phyloP scores from a whole-genome alignment of 495 filamentous ascomycete species.

The Trichodelitschia bisporula region DNA sequence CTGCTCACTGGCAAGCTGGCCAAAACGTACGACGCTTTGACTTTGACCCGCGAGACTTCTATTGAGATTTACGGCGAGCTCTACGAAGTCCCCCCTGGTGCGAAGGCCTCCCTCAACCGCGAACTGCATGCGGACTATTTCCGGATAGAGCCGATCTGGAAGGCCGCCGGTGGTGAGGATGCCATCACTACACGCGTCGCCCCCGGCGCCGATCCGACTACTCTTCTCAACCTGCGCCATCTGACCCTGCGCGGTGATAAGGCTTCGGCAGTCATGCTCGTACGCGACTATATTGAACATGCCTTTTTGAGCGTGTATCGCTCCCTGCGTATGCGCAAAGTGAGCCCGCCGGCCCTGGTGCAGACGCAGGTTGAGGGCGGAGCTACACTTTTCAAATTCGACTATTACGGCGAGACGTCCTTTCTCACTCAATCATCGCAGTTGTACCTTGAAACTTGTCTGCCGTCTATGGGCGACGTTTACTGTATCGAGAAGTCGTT shows the following conservation, averaged over 20 bases:
- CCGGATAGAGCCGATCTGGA: conserved; percentile 41
- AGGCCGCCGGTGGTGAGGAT: conserved; percentile 70
- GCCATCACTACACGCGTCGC: conserved; percentile 84
- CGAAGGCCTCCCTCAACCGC: conserved; percentile 62
- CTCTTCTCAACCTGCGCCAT: conserved; percentile 73
- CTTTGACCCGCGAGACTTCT: conserved; percentile 71
- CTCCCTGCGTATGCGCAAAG: conserved; percentile 55
- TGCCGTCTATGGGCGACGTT: conserved; percentile 76
- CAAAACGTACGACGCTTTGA: conserved; percentile 79
- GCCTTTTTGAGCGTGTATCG: conserved; percentile 69
- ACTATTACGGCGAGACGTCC: conserved; percentile 85
- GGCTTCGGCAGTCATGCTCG: conserved; percentile 73
- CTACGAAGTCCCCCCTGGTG: conserved; percentile 52
- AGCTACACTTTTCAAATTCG: conserved; percentile 74
- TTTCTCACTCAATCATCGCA: conserved; percentile 95
- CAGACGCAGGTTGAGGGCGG: conserved; percentile 97
- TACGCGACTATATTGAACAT: conserved; percentile 58
- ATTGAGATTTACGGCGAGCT: conserved; percentile 77
- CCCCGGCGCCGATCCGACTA: conserved; percentile 51
- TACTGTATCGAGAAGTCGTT: conserved; percentile 98
- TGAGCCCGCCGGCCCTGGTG: conserved; percentile 88
- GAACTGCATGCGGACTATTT: conserved; percentile 92
- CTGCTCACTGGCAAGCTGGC: conserved; percentile 62
- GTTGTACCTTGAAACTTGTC: conserved; percentile 88
- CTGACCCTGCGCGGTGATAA: conserved; percentile 75